Evolutionary conservation across 2,329 filamentous ascomycete genomes (phyloP), one percentile per base, ranked within the genome.

Genomic region (Talaromyces albobiverticillius): DNA sequence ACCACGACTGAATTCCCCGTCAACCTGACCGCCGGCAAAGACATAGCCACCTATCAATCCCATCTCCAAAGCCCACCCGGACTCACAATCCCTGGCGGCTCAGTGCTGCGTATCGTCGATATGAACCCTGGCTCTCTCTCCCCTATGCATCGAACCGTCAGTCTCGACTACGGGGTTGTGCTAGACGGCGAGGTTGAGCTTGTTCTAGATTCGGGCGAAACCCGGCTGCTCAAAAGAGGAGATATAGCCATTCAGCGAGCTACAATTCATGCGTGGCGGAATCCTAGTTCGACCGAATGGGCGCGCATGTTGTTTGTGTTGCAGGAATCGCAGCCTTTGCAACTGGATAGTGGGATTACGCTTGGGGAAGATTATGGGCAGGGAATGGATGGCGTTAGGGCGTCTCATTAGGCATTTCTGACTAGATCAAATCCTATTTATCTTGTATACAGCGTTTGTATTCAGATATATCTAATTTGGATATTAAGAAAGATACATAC

Each of bases 181-280:
- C 60, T 83, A 6, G 80, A 83, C 59, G 81, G 81, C 1, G 71
- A 74, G 59, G 62, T 83, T 25, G 78, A 81, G 56, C 70, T 82
- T 65, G 53, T 76, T 3, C 65, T 83, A 4, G 81, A 82, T 55
- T 75, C 75, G n/a, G 80, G 81, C 1, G 78, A 78, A 53, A 70
- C 64, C 46, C 70, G 71, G 42, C 54, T 70, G 22, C 69, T 84
- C 73, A 67, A 69, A 45, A 68, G 73, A 10, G 81, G 81, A 2
- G 81, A 84, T 60, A 67, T 82, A n/a, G 76, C 76, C 9, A 76
- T 84, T 18, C 80, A 84, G 66, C 69, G 82, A 38, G 79, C 74
- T 1, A 82, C 80, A 3, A 79, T 77, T 68, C 81, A 84, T 63
- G 74, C 74, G 23, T 82, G 80, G 80, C 64, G 70, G 46, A 82